phyloP scores from a whole-genome alignment of 1,284 basidiomycete genomes.

The Ganoderma meredithae region DNA sequence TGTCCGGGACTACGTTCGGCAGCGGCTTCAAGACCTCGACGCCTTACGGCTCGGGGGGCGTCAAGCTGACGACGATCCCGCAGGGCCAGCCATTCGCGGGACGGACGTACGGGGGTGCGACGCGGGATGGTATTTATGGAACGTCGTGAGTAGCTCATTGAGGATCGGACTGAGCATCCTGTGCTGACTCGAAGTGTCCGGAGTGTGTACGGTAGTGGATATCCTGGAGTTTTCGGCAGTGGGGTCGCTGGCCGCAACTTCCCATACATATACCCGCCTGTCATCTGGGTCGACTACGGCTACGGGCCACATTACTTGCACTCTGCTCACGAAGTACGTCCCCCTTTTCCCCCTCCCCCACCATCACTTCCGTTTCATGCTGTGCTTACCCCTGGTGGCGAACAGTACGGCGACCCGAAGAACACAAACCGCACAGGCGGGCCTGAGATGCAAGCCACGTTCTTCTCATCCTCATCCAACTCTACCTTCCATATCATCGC shows the following conservation, averaged over 20 bases:
- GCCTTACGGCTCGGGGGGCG: slow-evolving; percentile 49
- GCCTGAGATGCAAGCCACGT: slow-evolving; percentile 55
- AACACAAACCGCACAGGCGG: slow-evolving; percentile 71
- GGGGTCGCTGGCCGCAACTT: slow-evolving; percentile 56
- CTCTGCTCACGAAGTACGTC: slow-evolving; percentile 44
- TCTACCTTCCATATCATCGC: slow-evolving; percentile 64
- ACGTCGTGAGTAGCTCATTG: slow-evolving; percentile 42
- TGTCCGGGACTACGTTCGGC: slow-evolving; percentile 40
- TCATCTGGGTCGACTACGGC: slow-evolving; percentile 55
- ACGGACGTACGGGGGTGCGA: slow-evolving; percentile 50
- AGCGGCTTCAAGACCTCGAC: slow-evolving; percentile 33
- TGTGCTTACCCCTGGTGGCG: not conserved
- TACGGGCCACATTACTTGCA: slow-evolving; percentile 52
- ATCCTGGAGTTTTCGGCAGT: slow-evolving; percentile 52
- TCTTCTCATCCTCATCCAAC: slow-evolving; percentile 52
- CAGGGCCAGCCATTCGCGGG: slow-evolving; percentile 52
- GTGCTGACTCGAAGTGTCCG: not conserved
- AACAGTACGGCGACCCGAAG: slow-evolving; percentile 59
- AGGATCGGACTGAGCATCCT: not conserved
- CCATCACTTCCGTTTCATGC: too few relatives aligned
- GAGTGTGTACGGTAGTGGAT: slow-evolving; percentile 66
- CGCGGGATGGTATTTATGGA: slow-evolving; percentile 48
- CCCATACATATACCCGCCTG: slow-evolving; percentile 66
- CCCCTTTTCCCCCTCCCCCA: too few relatives aligned
- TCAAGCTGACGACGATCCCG: slow-evolving; percentile 45